phyloP scores from a whole-genome alignment of 352 stramenopile species.

The Elongisporangium anandrum region DNA sequence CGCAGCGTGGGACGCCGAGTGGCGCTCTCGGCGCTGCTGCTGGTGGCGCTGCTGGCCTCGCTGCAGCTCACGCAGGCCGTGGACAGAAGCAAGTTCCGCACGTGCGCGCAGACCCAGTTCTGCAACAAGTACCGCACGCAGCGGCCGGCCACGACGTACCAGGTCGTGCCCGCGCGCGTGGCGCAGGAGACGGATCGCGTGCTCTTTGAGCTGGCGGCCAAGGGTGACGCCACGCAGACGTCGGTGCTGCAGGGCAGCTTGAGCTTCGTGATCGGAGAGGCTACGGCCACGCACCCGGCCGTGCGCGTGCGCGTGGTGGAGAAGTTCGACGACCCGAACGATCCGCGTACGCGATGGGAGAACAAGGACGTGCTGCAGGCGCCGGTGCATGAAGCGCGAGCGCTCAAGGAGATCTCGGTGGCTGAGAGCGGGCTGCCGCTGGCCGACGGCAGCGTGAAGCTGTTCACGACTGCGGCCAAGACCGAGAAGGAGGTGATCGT shows the following conservation, averaged over 20 bases:
- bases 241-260: constrained; percentile 36
- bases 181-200: constrained; percentile 21
- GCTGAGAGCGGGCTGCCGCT: constrained; percentile 30
- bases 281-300: constrained; percentile 28
- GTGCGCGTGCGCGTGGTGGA: constrained; percentile 57
- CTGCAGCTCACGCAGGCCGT: constrained; percentile 53
- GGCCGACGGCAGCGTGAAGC: constrained; percentile 14
- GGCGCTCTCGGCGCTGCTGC: background rate
- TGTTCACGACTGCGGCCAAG: constrained; percentile 24
- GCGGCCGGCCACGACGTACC: constrained; percentile 20
- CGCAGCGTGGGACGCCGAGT: too few relatives aligned
- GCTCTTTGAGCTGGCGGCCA: constrained; percentile 31
- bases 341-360: constrained; percentile 57
- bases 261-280: constrained; percentile 43
- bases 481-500: constrained; percentile 32
- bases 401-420: constrained; percentile 26
- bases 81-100: constrained; percentile 98
- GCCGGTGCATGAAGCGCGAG: constrained; percentile 24
- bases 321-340: constrained; percentile 39
- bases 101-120: constrained; percentile 97
- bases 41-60: constrained; percentile 3
- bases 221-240: constrained; percentile 10
- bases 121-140: constrained; percentile 78
- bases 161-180: constrained; percentile 32
- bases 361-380: constrained; percentile 41